Evolutionary conservation across 2,329 filamentous ascomycete genomes (phyloP).

Genomic region (Chaetomium sp.): DNA sequence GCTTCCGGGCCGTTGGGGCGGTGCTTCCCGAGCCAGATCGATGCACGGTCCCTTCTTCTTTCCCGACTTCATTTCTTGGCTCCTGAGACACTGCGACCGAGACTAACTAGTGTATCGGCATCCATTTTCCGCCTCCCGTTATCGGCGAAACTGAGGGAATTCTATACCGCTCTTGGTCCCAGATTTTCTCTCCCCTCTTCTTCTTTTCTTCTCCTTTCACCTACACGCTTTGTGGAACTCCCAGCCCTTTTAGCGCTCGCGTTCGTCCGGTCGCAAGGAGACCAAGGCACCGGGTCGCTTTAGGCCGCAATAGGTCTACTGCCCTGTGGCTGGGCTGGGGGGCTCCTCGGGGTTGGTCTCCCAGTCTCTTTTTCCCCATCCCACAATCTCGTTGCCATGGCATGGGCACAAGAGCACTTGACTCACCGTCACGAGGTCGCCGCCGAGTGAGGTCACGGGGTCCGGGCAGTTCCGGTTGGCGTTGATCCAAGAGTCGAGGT

Average conservation of each 20-base stretch:
- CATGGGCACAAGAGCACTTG: background rate
- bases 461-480: background rate
- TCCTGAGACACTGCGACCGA: too few relatives aligned
- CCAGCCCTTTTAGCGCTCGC: too few relatives aligned
- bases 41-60: slow-evolving; percentile 15
- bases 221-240: too few relatives aligned
- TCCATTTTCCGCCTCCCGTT: too few relatives aligned
- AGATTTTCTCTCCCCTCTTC: too few relatives aligned
- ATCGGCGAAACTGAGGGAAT: background rate
- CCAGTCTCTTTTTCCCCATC: background rate
- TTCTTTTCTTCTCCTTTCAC: too few relatives aligned
- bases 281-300: background rate
- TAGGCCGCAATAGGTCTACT: slow-evolving; percentile 4
- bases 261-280: too few relatives aligned
- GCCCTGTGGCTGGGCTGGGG: slow-evolving; percentile 1
- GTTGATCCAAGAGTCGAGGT: background rate
- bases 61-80: slow-evolving; percentile 6
- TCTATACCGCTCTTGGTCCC: background rate
- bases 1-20: background rate
- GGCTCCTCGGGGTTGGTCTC: background rate
- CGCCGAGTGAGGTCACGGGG: slow-evolving; percentile 1
- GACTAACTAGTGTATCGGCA: too few relatives aligned
- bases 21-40: background rate
- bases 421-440: slow-evolving; percentile 3
- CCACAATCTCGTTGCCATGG: background rate